Base-by-base conservation (phyloP, 768 basidiomycete genomes). In the Pholiota conissans region DNA sequence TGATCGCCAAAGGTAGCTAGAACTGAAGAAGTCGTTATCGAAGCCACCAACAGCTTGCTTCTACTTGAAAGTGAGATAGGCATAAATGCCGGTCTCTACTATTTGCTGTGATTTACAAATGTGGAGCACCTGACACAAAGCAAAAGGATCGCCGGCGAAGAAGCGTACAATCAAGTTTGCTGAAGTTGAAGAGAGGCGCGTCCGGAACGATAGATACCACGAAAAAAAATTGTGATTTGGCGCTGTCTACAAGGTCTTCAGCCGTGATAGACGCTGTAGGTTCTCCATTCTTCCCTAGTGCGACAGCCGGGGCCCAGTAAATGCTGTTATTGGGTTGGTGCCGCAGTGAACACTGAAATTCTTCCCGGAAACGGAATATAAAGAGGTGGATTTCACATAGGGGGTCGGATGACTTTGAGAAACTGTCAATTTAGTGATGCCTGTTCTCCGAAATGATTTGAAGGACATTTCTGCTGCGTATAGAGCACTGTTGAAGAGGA, bases 381-480 rank as follows among this genome's bases (percentile, higher is more conserved):
- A 71, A 50, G 81, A 81, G 0, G 78, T 79, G 2, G 81, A 81
- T 57, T 84, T 84, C 29, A 76, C 52, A 22, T 72, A 55, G 5
- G 62, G 74, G 1, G 73, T 69, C 3, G 61, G 46, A 2, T 61
- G 46, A 26, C 58, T 49, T 2, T 67, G 52, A 5, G 55, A 57
- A 2, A 18, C 8, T 16, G 16, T 39, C 37, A 56, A 47, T 20
- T 62, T 56, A n/a, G 77, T 78, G 2, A 75, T 69, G 2, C 81
- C 81, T 0, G 74, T 73, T 40, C 69, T 67, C 78, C 79, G 80
- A 62, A 71, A 79, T 14, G 66, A 63, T 8, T 58, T 52, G 59
- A 65, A 56, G 9, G 55, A 48, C 50, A 46, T 49, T 7, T 30
- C 4, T 5, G 20, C 57, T 27, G 34, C 8, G 11, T 50, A 6